Conservation (phyloP, 495 filamentous ascomycete genomes). For the Lentithecium fluviatile region DNA sequence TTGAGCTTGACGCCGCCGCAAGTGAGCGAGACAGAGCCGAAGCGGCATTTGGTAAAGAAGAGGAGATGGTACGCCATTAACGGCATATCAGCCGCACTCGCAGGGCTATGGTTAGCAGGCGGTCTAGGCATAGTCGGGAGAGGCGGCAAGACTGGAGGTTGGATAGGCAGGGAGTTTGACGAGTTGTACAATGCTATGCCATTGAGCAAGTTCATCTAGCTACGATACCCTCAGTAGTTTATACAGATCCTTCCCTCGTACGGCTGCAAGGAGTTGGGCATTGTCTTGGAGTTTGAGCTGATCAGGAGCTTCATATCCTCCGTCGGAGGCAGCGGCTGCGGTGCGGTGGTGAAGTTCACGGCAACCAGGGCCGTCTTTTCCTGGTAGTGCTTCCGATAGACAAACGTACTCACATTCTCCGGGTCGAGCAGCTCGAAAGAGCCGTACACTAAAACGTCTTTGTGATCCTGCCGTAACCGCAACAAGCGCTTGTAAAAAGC, state of each 20-base stretch:
- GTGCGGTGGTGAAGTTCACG: conserved; percentile 48
- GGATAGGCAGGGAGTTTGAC: conserved; percentile 79
- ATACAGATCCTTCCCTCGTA: conserved; percentile 27
- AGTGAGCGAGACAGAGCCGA: conserved; percentile 48
- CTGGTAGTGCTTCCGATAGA: conserved; percentile 49
- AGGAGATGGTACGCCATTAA: conserved; percentile 70
- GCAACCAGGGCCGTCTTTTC: conserved; percentile 51
- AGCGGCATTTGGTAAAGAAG: conserved; percentile 53
- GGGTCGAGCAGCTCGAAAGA: conserved; percentile 53
- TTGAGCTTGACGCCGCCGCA: conserved; percentile 53
- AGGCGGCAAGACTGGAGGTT: conserved; percentile 68
- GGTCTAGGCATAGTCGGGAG: conserved; percentile 73
- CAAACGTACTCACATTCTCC: conserved; percentile 50
- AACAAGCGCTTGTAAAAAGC: conserved; percentile 56
- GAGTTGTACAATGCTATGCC: conserved; percentile 59
- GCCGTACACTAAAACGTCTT: conserved; percentile 62
- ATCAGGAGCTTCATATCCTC: conserved; percentile 19
- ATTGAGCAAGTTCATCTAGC: conserved; percentile 40
- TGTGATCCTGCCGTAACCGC: conserved; percentile 54
- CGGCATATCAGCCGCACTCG: conserved; percentile 55
- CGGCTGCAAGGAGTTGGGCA: conserved; percentile 5
- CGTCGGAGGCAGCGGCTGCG: conserved; percentile 1
- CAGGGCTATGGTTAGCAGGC: conserved; percentile 74
- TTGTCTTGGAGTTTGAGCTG: conserved; percentile 19
- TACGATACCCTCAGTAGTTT: conserved; percentile 17